phyloP scores from a whole-genome alignment of 305 asterid genomes.

The Fraxinus paxiana region DNA sequence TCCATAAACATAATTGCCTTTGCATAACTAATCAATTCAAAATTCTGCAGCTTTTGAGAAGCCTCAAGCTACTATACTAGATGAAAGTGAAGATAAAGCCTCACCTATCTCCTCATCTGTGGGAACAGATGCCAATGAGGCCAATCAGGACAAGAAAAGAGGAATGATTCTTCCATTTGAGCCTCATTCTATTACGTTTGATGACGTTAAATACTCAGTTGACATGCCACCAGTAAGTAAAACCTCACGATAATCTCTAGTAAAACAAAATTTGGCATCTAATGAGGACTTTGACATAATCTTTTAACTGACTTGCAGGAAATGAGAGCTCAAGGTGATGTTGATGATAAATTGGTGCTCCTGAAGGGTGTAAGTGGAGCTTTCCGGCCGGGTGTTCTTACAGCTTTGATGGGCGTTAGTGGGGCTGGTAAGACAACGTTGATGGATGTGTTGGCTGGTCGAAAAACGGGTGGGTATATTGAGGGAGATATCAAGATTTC shows the following conservation, averaged over 20 bases:
- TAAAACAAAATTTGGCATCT: not conserved
- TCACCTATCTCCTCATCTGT: conserved; percentile 13
- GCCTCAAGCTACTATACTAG: conserved; percentile 38
- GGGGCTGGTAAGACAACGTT: conserved; percentile 90
- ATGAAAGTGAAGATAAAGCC: not conserved
- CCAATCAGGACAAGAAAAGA: conserved; percentile 26
- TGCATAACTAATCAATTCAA: not conserved
- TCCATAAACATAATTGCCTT: not conserved
- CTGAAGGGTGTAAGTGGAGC: conserved; percentile 66
- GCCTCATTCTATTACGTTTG: conserved; percentile 64
- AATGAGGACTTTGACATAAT: not conserved
- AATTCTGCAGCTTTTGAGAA: conserved; percentile 52
- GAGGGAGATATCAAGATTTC: conserved; percentile 62
- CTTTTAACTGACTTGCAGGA: conserved; percentile 34
- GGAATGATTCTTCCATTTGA: conserved; percentile 81
- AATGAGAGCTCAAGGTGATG: conserved; percentile 62
- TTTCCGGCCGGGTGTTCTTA: conserved; percentile 81
- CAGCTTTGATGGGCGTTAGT: conserved; percentile 90
- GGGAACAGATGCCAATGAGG: conserved; percentile 19
- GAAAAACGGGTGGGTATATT: conserved; percentile 80
- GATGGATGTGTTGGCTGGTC: conserved; percentile 84
- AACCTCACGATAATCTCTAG: not conserved
- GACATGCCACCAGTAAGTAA: conserved; percentile 66
- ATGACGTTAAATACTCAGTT: conserved; percentile 54
- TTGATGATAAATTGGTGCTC: conserved; percentile 50